Percentiles rank a stretch among this genome's conserved stretches.
Evolutionary conservation across 2,329 filamentous ascomycete genomes (phyloP).

Genomic region (Hirsutella minnesotensis): DNA sequence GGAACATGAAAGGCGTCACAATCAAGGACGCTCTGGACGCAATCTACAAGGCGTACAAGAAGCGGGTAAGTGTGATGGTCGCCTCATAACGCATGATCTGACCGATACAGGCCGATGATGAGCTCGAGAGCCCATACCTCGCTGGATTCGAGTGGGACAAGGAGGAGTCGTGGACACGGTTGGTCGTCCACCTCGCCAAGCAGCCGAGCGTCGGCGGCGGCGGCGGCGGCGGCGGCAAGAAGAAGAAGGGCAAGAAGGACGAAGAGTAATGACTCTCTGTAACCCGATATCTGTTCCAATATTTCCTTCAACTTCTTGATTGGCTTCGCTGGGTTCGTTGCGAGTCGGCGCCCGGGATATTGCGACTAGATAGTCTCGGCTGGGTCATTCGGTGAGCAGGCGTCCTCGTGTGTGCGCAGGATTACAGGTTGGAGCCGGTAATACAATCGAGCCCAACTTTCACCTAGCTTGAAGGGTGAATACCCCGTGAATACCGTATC

Average conservation of each 20-base stretch:
- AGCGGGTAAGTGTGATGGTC: constrained; percentile 54
- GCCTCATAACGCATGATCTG: constrained; percentile 1
- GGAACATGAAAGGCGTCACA: constrained; percentile 88
- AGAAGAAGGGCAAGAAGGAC: constrained; percentile 60
- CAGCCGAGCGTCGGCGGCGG: constrained; percentile 42
- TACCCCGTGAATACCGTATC: no score
- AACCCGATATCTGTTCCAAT: constrained; percentile 27
- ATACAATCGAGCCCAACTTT: no score
- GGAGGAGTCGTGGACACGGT: constrained; percentile 77
- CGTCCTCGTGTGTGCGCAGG: no score
- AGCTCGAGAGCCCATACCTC: constrained; percentile 77
- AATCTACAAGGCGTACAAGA: constrained; percentile 94
- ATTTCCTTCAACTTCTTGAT: constrained; percentile 24
- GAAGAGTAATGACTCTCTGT: constrained; percentile 22
- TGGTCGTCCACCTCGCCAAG: constrained; percentile 77
- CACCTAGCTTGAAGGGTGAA: no score
- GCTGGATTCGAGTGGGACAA: constrained; percentile 95
- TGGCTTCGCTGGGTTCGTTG: constrained; percentile 26
- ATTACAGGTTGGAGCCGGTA: no score
- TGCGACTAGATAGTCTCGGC: constrained; percentile 29
- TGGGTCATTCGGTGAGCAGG: constrained; percentile 3
- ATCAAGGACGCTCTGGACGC: constrained; percentile 95
- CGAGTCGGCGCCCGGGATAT: constrained; percentile 30
- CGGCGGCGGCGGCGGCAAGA: constrained; percentile 44
- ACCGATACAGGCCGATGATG: constrained; percentile 66